Percentiles rank a stretch among this genome's conserved stretches.
phyloP scores from a whole-genome alignment of 208 protist species.

The Novymonas esmeraldas region DNA sequence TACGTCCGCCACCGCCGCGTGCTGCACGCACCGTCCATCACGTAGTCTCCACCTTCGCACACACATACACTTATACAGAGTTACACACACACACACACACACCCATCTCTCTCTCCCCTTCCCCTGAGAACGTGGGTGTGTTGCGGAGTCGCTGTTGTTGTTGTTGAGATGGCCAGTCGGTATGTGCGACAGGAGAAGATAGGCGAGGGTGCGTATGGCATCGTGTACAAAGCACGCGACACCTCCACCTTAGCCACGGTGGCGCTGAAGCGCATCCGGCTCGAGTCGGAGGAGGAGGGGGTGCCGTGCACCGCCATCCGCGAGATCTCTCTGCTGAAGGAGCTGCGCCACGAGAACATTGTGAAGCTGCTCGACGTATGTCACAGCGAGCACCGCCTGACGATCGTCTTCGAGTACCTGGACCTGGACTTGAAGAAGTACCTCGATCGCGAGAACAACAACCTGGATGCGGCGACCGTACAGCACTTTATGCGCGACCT shows the following conservation, averaged over 20 bases:
- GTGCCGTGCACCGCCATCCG: constrained; percentile 93
- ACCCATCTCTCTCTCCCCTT: no score
- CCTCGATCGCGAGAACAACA: constrained; percentile 81
- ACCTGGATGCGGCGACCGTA: constrained; percentile 66
- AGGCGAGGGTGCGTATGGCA: constrained; percentile 96
- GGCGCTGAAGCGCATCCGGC: constrained; percentile 87
- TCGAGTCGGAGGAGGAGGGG: constrained; percentile 89
- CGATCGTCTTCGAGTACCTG: constrained; percentile 97
- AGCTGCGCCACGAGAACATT: constrained; percentile 96
- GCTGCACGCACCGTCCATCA: no score
- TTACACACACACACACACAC: constrained; percentile 1
- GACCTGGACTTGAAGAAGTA: constrained; percentile 97
- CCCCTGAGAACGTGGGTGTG: no score
- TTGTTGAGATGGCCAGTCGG: constrained; percentile 53
- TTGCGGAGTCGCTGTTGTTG: no score
- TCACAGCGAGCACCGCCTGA: constrained; percentile 94
- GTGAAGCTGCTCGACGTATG: constrained; percentile 96
- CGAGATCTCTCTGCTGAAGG: constrained; percentile 97
- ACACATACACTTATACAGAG: no score
- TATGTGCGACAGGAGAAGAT: constrained; percentile 95
- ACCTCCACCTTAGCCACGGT: constrained; percentile 63
- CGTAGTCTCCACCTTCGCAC: no score
- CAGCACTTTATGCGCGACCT: constrained; percentile 82
- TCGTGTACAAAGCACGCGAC: constrained; percentile 96
- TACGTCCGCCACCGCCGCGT: no score